Base-by-base conservation (phyloP, 495 filamentous ascomycete species). In the Terfezia claveryi region DNA sequence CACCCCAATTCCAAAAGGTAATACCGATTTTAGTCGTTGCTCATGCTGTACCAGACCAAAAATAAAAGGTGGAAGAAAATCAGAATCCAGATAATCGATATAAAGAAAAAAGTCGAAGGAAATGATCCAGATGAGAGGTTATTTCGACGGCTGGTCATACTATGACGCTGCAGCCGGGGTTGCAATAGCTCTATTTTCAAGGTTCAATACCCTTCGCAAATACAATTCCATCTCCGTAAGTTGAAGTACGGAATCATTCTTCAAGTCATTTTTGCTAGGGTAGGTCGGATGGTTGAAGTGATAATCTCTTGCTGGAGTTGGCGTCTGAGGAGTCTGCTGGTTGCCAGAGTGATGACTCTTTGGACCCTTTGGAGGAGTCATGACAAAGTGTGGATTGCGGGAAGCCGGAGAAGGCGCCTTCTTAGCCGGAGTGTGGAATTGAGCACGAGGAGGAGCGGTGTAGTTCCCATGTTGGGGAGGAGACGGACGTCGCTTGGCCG, bases 211-310 rank as follows among this genome's bases (percentile, higher is more conserved):
- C 41, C 57, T 58, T 49, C 63, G 59, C 38, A 65, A 52, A 56
- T 60, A 57, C 41, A 65, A 62, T 57, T 65, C 63, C 46, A 65
- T 62, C 44, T 62, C 59, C n/a, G 57, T 56, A 46, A 56, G 55
- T 16, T 14, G 41, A 14, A 46, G 41, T 14, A 46, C 41, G 14
- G 41, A 46, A 20, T 46, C 41, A 20, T 46, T 14, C 41, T 46
- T 14, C 41, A 9, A 1, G 12, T 46, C 41, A 14, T 20, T 46
- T 20, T 9, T 46, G 4, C 12, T 46, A 32, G 27, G 7, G 27
- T 32, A 32, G 27, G 27, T 32, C 27, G 27, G 4, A 32, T 32
- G 27, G 27, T 32, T 32, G 27, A 5, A 32, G 4, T 32, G 27
- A 32, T 32, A 32, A 32, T 32, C 27, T 32, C 27, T 32, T 2